Percentiles rank a stretch among this genome's conserved stretches.
phyloP scores from a whole-genome alignment of 2,329 filamentous ascomycete genomes.

The Dendrostoma leiphaemia region DNA sequence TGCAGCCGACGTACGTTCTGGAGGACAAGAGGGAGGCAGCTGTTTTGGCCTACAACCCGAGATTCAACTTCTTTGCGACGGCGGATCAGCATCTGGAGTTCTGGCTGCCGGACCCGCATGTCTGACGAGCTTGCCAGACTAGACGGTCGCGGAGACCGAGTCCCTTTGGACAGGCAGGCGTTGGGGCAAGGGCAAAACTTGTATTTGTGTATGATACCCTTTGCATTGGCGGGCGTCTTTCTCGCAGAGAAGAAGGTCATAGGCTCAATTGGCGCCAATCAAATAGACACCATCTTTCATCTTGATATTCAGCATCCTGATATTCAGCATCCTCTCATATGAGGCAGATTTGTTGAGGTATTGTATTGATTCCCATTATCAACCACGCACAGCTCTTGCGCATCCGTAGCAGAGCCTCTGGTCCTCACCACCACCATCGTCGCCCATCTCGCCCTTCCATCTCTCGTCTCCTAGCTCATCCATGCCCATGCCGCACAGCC shows the following conservation, averaged over 20 bases:
- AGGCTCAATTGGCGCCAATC: too few relatives aligned
- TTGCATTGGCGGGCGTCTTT: constrained; percentile 12
- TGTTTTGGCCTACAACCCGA: constrained; percentile 82
- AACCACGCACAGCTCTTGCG: constrained; percentile 60
- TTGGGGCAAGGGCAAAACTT: constrained; percentile 9
- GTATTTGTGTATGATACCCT: constrained; percentile 19
- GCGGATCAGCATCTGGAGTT: constrained; percentile 82
- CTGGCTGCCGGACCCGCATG: constrained; percentile 70
- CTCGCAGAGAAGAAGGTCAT: background rate
- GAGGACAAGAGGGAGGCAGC: constrained; percentile 68
- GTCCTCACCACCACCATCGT: constrained; percentile 28
- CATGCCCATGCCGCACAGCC: constrained; percentile 68
- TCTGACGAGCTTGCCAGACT: constrained; percentile 29
- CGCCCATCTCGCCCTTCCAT: constrained; percentile 61
- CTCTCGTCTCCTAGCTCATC: constrained; percentile 61
- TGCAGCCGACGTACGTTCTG: constrained; percentile 63
- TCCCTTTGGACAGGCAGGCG: constrained; percentile 9
- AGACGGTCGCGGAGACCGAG: background rate
- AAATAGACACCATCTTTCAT: background rate
- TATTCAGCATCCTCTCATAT: background rate
- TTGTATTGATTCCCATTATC: constrained; percentile 17
- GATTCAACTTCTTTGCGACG: constrained; percentile 87
- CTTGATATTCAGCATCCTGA: background rate
- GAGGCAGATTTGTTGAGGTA: background rate
- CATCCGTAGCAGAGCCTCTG: constrained; percentile 69